Evolutionary conservation across 176 grass and related monocot genomes (phyloP), one percentile per base, ranked within the genome.

Genomic region (Oryza glumipatula): DNA sequence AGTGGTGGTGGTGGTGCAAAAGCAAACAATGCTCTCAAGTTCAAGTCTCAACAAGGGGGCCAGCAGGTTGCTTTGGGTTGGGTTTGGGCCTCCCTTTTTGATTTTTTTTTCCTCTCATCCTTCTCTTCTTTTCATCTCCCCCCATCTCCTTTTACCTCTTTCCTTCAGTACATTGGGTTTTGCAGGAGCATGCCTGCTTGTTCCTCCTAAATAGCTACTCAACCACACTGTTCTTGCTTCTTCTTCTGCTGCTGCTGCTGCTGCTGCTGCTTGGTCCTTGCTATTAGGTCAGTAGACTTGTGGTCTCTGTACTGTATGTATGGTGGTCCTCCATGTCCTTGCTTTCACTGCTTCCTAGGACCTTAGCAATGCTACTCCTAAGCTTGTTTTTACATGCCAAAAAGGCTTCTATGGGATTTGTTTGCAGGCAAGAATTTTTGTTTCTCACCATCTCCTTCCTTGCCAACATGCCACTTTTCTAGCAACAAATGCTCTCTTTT

Each of bases 261-360:
- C 49, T 22, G 1, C 49, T 74, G 56, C 28, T 86, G 60, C 16
- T 74, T 86, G 78, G 78, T 68, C 78, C 24, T 38, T 81, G 73
- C 66, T 67, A 77, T 69, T 67, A 52, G 75, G 72, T 73, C 72
- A 70, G 72, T 76, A 71, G 45, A 63, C 66, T 52, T 4, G 43
- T 86, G 67, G 72, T 86, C 76, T 49, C 65, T 56, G 65, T 74
- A 70, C 65, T 56, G 65, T 74, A 70, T 54, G 30, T 56, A 44
- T 44, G 43, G 74, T 84, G 85, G 78, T 84, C 88, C 90, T 82
- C 51, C 70, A 32, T 88, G 70, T 61, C 56, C 77, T 64, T 86
- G 70, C 77, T 88, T 88, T 92, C 90, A 78, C 88, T 84, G 32
- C 78, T 86, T 81, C 88, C 90, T 79, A 95, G 72, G 82, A 28